Evolutionary conservation across 176 grass and related monocot species (phyloP), one percentile per base, ranked within the genome.

Genomic region (Pontederia crassipes): DNA sequence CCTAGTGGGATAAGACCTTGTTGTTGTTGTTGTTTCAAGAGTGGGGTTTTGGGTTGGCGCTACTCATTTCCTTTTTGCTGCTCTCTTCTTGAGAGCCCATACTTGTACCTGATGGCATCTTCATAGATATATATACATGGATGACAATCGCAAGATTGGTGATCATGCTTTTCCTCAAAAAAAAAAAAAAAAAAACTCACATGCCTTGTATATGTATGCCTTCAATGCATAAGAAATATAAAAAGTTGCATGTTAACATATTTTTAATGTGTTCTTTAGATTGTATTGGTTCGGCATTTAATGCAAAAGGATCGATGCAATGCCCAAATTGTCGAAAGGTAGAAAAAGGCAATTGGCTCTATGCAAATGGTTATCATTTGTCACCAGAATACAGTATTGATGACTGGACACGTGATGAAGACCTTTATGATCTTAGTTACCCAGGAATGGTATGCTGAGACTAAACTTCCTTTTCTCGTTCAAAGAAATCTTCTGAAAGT

Each of bases 241-340:
- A 12, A 12, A 14, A n/a, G 11, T 58, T 12, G 12, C 17, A 26
- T 28, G 4, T 50, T 50, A 50, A 17, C 45, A 50, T 50, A 8
- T 27, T 8, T 0, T 70, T 67, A 49, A 54, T 11, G 20, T 61
- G 12, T 48, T 63, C 67, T 77, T 32, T 81, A 98, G 93, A 98
- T 67, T 98, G 93, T 71, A 98, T 98, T 76, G 93, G 93, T 67
- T 98, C 93, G 7, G 87, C 93, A 89, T 98, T 98, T 61, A 98
- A 98, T 86, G 93, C 83, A 47, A 91, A 92, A 82, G 93, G 93
- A 54, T 26, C 76, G 65, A 98, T 98, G 93, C 84, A 98, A 79
- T 98, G 93, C 71, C 93, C 93, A 28, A 98, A 98, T 68, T 98
- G 93, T 76, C 87, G 84, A 48, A 87, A 92, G 78, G 65, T 98